A percentile compares a stretch with the other conserved stretches of the same genome.
Conservation (phyloP, 352 stramenopile species). For the Globisporangium parvum region DNA sequence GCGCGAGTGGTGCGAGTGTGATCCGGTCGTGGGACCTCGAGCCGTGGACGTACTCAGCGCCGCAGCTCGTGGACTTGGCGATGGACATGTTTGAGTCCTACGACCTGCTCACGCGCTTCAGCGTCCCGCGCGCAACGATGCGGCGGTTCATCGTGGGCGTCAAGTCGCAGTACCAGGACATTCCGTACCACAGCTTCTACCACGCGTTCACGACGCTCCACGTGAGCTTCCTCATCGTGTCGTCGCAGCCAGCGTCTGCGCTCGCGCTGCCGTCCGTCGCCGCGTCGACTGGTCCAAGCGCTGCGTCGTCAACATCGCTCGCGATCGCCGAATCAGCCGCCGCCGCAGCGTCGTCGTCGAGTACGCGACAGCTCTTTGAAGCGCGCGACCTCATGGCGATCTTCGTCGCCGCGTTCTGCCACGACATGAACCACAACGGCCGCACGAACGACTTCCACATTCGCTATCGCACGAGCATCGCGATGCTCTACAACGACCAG, state of each 20-base stretch:
- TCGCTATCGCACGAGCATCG: constrained; percentile 58
- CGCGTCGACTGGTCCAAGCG: background rate
- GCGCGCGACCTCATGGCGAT: constrained; percentile 59
- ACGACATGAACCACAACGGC: constrained; percentile 87
- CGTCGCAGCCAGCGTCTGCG: constrained; percentile 24
- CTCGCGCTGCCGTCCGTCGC: background rate
- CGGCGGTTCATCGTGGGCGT: constrained; percentile 63
- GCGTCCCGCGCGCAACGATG: constrained; percentile 47
- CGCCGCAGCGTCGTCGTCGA: background rate
- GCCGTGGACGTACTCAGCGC: constrained; percentile 49
- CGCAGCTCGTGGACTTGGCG: constrained; percentile 58
- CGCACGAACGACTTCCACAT: constrained; percentile 89
- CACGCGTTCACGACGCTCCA: constrained; percentile 81
- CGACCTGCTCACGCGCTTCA: constrained; percentile 54
- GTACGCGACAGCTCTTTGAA: constrained; percentile 28
- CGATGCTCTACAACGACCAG: constrained; percentile 85
- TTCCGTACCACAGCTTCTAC: constrained; percentile 85
- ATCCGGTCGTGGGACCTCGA: constrained; percentile 52
- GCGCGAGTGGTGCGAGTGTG: background rate
- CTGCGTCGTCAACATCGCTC: background rate
- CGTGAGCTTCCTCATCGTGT: constrained; percentile 70
- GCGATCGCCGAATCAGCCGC: background rate
- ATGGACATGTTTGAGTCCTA: constrained; percentile 74
- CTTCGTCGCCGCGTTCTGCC: constrained; percentile 75
- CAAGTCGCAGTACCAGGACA: constrained; percentile 68